These are phyloP conservation scores for Venturia carpophila DNA, from an alignment of 2,329 filamentous ascomycete species.

Conservation along the genomic window DNA sequence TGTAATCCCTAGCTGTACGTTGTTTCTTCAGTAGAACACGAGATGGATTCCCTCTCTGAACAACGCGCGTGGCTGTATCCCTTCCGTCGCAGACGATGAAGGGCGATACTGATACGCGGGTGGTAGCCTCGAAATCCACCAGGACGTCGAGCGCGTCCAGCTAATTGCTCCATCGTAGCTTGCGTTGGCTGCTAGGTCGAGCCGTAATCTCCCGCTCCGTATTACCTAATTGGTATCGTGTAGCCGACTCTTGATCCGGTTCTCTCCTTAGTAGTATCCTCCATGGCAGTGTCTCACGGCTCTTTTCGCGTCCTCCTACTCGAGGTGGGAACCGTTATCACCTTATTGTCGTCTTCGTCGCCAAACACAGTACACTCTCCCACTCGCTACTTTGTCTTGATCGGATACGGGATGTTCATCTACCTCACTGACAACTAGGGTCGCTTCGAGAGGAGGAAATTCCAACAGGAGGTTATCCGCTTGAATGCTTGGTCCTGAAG, in stretches of 20 bases:
- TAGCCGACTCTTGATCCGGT: neutral
- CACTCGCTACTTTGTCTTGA: conserved; percentile 7
- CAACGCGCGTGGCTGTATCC: neutral
- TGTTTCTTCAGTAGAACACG: neutral
- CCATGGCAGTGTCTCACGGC: neutral
- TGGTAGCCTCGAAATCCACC: too few species aligned
- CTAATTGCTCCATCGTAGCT: neutral
- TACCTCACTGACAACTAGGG: neutral
- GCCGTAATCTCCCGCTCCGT: neutral
- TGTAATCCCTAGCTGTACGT: too few species aligned
- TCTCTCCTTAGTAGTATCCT: too few species aligned
- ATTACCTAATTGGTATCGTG: neutral
- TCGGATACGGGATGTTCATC: conserved; percentile 2
- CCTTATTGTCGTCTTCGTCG: neutral
- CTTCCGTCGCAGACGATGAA: neutral
- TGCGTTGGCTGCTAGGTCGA: neutral
- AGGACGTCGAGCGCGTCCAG: too few species aligned
- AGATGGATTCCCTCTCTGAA: neutral
- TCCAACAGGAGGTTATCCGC: neutral
- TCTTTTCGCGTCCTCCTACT: too few species aligned
- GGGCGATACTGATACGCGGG: too few species aligned
- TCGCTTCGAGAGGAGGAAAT: neutral
- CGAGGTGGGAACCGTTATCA: neutral
- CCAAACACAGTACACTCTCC: neutral
- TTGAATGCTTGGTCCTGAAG: conserved; percentile 11